Evolutionary conservation across 2,329 filamentous ascomycete species (phyloP).

Genomic region (Aspergillus niger): DNA sequence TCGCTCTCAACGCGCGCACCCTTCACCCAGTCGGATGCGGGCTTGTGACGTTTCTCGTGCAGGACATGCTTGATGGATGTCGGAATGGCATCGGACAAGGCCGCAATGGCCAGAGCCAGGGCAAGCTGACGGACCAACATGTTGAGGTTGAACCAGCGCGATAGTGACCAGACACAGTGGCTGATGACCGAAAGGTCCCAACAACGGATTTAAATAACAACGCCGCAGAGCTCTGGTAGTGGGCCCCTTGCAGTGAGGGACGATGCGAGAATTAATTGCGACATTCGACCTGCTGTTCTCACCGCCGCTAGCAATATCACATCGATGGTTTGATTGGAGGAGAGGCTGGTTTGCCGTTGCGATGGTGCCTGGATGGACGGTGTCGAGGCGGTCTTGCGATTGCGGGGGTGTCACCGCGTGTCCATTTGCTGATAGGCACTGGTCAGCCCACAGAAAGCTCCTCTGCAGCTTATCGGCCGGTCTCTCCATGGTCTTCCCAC

Average conservation of each 20-base stretch:
- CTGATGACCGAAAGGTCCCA: neutral
- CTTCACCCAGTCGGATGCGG: constrained; percentile 42
- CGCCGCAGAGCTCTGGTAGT: neutral
- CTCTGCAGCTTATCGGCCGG: neutral
- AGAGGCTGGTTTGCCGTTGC: neutral
- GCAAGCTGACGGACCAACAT: constrained; percentile 9
- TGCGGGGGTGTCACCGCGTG: neutral
- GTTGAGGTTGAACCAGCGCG: neutral
- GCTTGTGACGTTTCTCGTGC: constrained; percentile 44
- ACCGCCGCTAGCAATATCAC: neutral
- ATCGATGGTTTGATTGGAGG: neutral
- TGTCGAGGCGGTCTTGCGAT: neutral
- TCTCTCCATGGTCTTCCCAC: neutral
- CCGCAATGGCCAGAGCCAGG: constrained; percentile 21
- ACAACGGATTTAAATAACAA: neutral
- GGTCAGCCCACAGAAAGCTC: neutral
- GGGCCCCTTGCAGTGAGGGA: constrained; percentile 4
- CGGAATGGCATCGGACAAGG: constrained; percentile 28
- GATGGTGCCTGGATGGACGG: neutral
- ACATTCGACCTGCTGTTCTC: neutral
- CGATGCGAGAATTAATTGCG: constrained; percentile 4
- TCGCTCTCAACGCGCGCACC: constrained; percentile 37
- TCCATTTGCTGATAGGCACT: neutral
- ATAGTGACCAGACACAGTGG: neutral
- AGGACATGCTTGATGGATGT: constrained; percentile 40